Base-by-base conservation (phyloP, 129 eudicot species). In the Lactuca sativa region DNA sequence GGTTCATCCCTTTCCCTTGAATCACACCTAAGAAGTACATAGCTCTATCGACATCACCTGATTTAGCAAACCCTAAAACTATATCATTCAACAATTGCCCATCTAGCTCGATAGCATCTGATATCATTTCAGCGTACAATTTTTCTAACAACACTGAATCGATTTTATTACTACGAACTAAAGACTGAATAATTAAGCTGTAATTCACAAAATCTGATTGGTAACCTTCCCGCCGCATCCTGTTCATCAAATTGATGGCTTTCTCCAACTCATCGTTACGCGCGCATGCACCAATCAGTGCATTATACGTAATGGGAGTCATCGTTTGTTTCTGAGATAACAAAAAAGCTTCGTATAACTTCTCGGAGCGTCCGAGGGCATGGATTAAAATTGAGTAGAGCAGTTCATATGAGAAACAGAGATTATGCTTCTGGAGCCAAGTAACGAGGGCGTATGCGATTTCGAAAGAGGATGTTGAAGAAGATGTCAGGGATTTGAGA, bases 271-370 rank as follows among this genome's bases (percentile, higher is more conserved):
- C 96, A 7, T 66, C 81, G 44, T 89, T 89, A 11, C 98, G 78
- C 7, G 98, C 98, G 49, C 98, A 89, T 0, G 98, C 96, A 0
- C 96, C 98, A 17, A 93, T 93, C 0, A 93, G 67, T 0, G 98
- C 96, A 41, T 93, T 93, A 37, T 93, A 93, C 5, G 92, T 93
- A 34, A 93, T 71, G 0, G 98, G 98, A 16, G 96, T 93, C 69
- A 92, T 53, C 0, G 85, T 57, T 75, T 82, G 96, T 0, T 73
- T 68, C 69, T 87, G 90, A 2, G 98, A 89, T 4, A 92, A 67
- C 1, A 92, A 67, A 36, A 92, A 92, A 1, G 98, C 98, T 47
- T 92, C 98, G 49, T 92, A 92, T 1, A 92, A 81, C 83, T 83
- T 86, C 75, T 92, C 88, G 15, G 91, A 72, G 36, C 86, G 81